A percentile compares a stretch with the other conserved stretches of the same genome.
phyloP scores from a whole-genome alignment of 2,329 filamentous ascomycete species.

The Clonostachys sp. region DNA sequence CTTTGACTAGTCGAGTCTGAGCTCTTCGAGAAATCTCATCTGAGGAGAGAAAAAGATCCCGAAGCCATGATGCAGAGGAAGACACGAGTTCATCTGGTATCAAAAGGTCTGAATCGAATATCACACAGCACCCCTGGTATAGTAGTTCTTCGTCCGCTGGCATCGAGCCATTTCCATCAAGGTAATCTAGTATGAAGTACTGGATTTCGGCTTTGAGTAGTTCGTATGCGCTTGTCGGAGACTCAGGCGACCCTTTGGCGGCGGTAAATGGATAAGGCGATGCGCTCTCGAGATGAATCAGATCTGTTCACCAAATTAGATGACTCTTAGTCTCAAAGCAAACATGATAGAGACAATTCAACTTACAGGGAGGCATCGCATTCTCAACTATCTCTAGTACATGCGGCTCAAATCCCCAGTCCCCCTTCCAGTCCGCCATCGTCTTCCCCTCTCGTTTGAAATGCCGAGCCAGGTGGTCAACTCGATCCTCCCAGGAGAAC shows the following conservation, averaged over 20 bases:
- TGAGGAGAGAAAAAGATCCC: slow-evolving; percentile 12
- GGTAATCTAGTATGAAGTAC: slow-evolving; percentile 9
- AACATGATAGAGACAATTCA: too few relatives aligned
- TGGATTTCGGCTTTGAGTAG: slow-evolving; percentile 22
- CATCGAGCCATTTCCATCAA: slow-evolving; percentile 2
- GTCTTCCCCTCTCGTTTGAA: slow-evolving; percentile 25
- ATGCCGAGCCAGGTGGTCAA: slow-evolving; percentile 30
- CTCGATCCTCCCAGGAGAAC: slow-evolving; percentile 23
- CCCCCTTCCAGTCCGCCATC: slow-evolving; percentile 34
- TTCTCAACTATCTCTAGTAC: slow-evolving; percentile 29
- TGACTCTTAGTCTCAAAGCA: too few relatives aligned
- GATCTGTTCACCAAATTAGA: slow-evolving; percentile 11
- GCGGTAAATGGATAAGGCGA: slow-evolving; percentile 22
- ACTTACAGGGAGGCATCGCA: slow-evolving; percentile 26
- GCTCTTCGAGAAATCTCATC: slow-evolving; percentile 8
- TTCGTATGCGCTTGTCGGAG: slow-evolving; percentile 20
- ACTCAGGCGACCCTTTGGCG: slow-evolving; percentile 6
- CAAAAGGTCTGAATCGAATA: slow-evolving; percentile 12
- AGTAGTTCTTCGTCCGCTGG: slow-evolving; percentile 9
- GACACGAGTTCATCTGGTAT: too few relatives aligned
- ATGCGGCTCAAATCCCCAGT: slow-evolving; percentile 29
- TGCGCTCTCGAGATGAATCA: slow-evolving; percentile 30
- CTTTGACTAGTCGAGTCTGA: slow-evolving; percentile 9
- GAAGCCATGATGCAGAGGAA: slow-evolving; percentile 10
- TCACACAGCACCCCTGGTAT: slow-evolving; percentile 13